Percentiles rank a stretch among this genome's conserved stretches.
Conservation (phyloP, 768 basidiomycete genomes). For the Calocybe indica region DNA sequence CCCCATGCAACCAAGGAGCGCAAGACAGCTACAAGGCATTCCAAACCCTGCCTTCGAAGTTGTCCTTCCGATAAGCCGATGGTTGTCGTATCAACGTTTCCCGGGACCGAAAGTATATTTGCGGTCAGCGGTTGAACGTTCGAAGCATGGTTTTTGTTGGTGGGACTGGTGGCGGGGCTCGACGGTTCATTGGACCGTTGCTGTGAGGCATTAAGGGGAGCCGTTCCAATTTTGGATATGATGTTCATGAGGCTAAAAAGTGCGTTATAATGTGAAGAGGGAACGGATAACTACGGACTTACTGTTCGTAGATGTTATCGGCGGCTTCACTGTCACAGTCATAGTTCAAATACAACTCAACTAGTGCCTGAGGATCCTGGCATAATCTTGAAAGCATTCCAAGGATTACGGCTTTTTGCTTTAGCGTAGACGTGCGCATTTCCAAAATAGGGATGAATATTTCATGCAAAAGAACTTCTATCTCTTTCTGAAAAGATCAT, state of each 20-base stretch:
- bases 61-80: constrained; percentile 78
- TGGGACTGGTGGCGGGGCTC: constrained; percentile 55
- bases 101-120: constrained; percentile 57
- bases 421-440: constrained; percentile 93
- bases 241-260: constrained; percentile 80
- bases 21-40: constrained; percentile 85
- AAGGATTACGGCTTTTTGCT: constrained; percentile 91
- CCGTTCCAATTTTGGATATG: constrained; percentile 83
- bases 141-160: constrained; percentile 30
- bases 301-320: constrained; percentile 98
- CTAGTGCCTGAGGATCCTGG: constrained; percentile 95
- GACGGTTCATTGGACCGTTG: constrained; percentile 50
- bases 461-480: constrained; percentile 96
- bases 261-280: constrained; percentile 3
- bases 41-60: constrained; percentile 87
- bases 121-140: constrained; percentile 56
- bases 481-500: constrained; percentile 76
- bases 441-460: constrained; percentile 98
- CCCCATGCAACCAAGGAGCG: constrained; percentile 92
- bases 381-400: constrained; percentile 84
- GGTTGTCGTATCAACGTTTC: constrained; percentile 59
- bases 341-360: constrained; percentile 98
- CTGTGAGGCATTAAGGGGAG: constrained; percentile 39
- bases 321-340: constrained; percentile 94
- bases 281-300: constrained; percentile 20